phyloP scores from a whole-genome alignment of 176 grass and related monocot genomes.

The Carex pumila region DNA sequence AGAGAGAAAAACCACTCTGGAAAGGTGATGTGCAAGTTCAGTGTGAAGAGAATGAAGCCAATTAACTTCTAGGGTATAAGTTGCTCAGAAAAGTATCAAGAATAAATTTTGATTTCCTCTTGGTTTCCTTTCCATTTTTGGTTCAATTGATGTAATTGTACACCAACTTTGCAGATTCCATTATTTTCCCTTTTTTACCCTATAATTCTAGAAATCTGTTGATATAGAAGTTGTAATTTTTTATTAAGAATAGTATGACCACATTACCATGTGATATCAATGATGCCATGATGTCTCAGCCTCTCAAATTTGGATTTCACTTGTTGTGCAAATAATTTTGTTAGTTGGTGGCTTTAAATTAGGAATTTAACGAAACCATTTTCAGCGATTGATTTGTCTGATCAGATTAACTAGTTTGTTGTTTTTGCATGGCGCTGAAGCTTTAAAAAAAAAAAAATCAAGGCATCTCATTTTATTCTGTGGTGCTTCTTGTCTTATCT shows the following conservation, averaged over 20 bases:
- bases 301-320: neutral
- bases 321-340: neutral
- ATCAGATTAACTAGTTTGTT: too few species aligned
- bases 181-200: neutral
- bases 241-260: neutral
- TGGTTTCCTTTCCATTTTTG: neutral
- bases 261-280: neutral
- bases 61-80: neutral
- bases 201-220: neutral
- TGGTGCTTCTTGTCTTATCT: too few species aligned
- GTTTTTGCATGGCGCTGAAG: too few species aligned
- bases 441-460: too few species aligned
- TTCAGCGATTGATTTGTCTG: too few species aligned
- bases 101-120: neutral
- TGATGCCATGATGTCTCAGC: neutral
- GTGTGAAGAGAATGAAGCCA: slow-evolving; percentile 20
- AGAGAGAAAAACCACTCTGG: too few species aligned
- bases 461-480: too few species aligned
- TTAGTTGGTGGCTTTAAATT: too few species aligned
- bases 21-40: neutral
- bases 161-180: neutral
- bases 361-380: too few species aligned
- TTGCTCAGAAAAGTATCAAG: neutral
- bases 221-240: neutral
- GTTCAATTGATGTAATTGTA: neutral